Conservation (phyloP, 495 filamentous ascomycete genomes). For the Neurospora sp. region DNA sequence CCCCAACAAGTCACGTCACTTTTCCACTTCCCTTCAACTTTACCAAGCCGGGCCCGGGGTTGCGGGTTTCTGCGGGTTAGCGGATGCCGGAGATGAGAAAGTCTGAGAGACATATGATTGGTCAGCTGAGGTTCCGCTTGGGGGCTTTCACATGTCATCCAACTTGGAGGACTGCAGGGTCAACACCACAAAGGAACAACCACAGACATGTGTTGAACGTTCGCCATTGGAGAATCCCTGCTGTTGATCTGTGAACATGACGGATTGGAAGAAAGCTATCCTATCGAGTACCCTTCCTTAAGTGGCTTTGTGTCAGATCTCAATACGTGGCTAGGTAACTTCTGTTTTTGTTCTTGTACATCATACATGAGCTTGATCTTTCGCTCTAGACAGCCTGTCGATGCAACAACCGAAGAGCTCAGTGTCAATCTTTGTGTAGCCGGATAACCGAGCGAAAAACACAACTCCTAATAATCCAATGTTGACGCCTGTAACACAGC, state of each 20-base stretch:
- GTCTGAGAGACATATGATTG: background rate
- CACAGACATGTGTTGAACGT: background rate
- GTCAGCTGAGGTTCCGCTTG: background rate
- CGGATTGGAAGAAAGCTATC: background rate
- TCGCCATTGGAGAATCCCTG: background rate
- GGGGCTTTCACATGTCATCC: background rate
- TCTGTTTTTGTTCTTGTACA: background rate
- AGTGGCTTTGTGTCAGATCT: background rate
- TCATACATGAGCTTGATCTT: background rate
- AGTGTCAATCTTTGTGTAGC: background rate
- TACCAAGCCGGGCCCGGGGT: background rate
- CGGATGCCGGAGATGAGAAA: constrained; percentile 2
- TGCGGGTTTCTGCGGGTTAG: constrained; percentile 11
- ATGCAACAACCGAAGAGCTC: background rate
- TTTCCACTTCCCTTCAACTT: background rate
- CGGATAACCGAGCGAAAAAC: background rate
- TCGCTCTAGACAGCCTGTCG: background rate
- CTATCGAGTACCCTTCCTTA: background rate
- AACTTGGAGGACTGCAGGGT: background rate
- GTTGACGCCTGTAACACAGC: background rate
- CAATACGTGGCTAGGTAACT: background rate
- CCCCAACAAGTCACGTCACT: background rate
- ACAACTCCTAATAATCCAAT: background rate
- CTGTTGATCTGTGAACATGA: background rate
- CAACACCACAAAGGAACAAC: background rate